These are phyloP conservation scores for Oropetium thomaeum DNA, from an alignment of 176 grass and related monocot species.

Conservation along the genomic window DNA sequence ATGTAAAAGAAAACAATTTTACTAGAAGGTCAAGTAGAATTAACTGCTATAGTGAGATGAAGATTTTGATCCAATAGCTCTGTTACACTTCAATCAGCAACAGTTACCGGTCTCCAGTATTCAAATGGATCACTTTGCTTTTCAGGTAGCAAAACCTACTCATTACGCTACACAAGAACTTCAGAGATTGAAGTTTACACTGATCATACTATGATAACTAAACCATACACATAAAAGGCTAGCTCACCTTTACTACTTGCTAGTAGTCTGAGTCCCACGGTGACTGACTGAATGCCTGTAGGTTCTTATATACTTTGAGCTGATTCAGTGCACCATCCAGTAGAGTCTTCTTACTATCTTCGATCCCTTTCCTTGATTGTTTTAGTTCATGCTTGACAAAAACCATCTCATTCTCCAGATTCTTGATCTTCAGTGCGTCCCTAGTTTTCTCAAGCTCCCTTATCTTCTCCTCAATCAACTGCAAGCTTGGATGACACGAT, in stretches of 20 bases:
- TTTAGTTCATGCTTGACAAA: slow-evolving; percentile 29
- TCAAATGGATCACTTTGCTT: not conserved
- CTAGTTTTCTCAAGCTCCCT: slow-evolving; percentile 26
- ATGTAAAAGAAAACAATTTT: slow-evolving; percentile 12
- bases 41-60: not conserved
- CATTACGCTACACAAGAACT: not conserved
- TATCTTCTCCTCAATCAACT: slow-evolving; percentile 29
- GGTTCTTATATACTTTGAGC: slow-evolving; percentile 28
- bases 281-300: slow-evolving; percentile 22
- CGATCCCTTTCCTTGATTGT: slow-evolving; percentile 25
- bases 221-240: not conserved
- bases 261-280: not conserved
- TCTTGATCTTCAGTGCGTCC: slow-evolving; percentile 32
- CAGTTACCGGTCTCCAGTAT: not conserved
- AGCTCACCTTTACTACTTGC: not conserved
- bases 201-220: not conserved
- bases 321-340: slow-evolving; percentile 37
- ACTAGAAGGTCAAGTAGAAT: not conserved
- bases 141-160: not conserved
- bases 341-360: slow-evolving; percentile 30
- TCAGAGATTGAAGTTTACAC: not conserved
- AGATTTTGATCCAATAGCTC: not conserved
- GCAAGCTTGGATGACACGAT: not conserved
- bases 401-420: slow-evolving; percentile 23
- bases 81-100: not conserved